Conservation (phyloP, 805 yeast genomes). For the Ogataea paraovalis region DNA sequence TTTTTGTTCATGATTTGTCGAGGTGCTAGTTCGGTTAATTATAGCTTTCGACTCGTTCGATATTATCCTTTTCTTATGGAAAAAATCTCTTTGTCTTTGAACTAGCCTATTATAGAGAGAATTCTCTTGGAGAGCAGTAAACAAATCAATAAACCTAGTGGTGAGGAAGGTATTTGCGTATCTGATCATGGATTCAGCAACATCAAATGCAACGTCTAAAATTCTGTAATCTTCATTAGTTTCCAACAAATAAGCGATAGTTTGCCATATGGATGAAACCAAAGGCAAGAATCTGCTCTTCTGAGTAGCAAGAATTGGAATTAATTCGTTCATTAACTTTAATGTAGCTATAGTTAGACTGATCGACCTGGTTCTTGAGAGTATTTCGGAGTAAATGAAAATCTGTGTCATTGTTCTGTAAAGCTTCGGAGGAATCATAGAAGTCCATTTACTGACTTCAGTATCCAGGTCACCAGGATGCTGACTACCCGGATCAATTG, state of each 20-base stretch:
- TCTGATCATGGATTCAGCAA: constrained; percentile 25
- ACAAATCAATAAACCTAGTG: constrained; percentile 43
- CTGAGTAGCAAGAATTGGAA: constrained; percentile 54
- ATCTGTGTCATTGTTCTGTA: constrained; percentile 61
- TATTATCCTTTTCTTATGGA: background rate
- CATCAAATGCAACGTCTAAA: constrained; percentile 27
- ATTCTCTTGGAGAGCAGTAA: constrained; percentile 8
- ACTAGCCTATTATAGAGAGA: constrained; percentile 9
- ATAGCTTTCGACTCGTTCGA: background rate
- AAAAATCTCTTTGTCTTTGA: constrained; percentile 6
- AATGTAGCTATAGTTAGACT: constrained; percentile 55
- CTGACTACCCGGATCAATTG: constrained; percentile 20
- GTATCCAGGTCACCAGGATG: constrained; percentile 14
- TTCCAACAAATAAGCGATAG: constrained; percentile 25
- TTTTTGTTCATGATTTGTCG: constrained; percentile 25
- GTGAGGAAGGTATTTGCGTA: constrained; percentile 45
- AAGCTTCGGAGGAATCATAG: constrained; percentile 58
- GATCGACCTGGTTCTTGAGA: constrained; percentile 62
- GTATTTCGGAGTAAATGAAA: constrained; percentile 62
- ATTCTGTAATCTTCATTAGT: constrained; percentile 27
- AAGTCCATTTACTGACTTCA: constrained; percentile 51
- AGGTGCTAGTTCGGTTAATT: constrained; percentile 23
- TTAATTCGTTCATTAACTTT: constrained; percentile 37
- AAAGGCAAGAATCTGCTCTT: constrained; percentile 43
- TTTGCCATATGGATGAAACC: constrained; percentile 52